phyloP scores from a whole-genome alignment of 2,329 filamentous ascomycete species.

The Gyromitra esculenta region DNA sequence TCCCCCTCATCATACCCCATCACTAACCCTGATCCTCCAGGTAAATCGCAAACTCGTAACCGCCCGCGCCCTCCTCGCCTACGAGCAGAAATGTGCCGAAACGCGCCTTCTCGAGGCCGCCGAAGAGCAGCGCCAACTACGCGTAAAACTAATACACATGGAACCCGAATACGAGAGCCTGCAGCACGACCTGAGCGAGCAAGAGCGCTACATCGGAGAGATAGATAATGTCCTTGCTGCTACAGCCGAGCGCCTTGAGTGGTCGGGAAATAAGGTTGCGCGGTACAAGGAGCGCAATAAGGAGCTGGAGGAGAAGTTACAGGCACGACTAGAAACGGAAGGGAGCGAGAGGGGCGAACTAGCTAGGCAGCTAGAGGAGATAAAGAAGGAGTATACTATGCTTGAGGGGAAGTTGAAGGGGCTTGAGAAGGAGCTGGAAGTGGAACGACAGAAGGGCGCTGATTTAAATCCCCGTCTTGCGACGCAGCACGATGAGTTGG shows the following conservation, averaged over 20 bases:
- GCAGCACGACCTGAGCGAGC: slow-evolving; percentile 32
- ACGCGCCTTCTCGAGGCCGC: slow-evolving; percentile 45
- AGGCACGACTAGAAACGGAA: neutral
- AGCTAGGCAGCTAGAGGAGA: slow-evolving; percentile 53
- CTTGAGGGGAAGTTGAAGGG: slow-evolving; percentile 62
- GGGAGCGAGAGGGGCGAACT: slow-evolving; percentile 10
- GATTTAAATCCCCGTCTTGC: neutral
- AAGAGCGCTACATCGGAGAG: slow-evolving; percentile 22
- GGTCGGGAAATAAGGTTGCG: slow-evolving; percentile 7
- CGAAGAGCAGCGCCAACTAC: slow-evolving; percentile 49
- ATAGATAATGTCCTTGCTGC: slow-evolving; percentile 29
- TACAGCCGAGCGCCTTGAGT: slow-evolving; percentile 15
- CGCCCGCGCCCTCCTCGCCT: slow-evolving; percentile 38
- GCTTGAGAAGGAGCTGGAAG: slow-evolving; percentile 66
- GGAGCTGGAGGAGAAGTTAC: slow-evolving; percentile 35
- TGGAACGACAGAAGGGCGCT: slow-evolving; percentile 62
- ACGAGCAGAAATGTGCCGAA: slow-evolving; percentile 39
- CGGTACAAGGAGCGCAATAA: slow-evolving; percentile 26
- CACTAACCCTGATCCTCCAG: slow-evolving; percentile 34
- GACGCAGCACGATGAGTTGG: slow-evolving; percentile 18
- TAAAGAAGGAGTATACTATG: slow-evolving; percentile 58
- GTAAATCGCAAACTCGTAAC: slow-evolving; percentile 50
- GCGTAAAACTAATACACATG: slow-evolving; percentile 43
- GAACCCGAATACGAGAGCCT: slow-evolving; percentile 44
- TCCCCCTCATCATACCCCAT: slow-evolving; percentile 1